Conservation (phyloP, 1,284 basidiomycete genomes). For the Papiliotrema laurentii region DNA sequence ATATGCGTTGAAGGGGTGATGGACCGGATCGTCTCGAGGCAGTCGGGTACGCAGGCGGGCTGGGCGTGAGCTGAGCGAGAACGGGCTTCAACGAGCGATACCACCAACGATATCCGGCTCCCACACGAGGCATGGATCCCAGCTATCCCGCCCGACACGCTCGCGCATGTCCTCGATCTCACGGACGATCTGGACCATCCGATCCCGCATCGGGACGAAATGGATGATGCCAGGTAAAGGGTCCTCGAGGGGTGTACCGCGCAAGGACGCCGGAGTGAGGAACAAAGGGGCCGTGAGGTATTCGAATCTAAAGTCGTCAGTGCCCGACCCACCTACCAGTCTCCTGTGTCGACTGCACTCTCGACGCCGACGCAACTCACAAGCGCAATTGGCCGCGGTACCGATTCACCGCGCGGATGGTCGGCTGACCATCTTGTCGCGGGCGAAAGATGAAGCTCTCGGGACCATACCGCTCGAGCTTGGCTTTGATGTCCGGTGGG, state of each 20-base stretch:
- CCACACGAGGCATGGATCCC: conserved; percentile 32
- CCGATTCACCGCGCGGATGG: conserved; percentile 35
- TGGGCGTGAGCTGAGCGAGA: conserved; percentile 1
- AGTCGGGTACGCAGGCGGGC: conserved; percentile 19
- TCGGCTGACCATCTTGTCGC: conserved; percentile 31
- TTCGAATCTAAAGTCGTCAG: conserved; percentile 17
- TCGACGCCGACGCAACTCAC: conserved; percentile 14
- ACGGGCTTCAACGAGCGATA: not conserved
- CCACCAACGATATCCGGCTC: conserved; percentile 37
- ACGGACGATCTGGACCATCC: conserved; percentile 13
- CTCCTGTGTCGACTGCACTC: not conserved
- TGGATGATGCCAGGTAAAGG: conserved; percentile 28
- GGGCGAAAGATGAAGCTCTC: conserved; percentile 38
- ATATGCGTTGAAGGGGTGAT: conserved; percentile 26
- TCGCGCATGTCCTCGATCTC: conserved; percentile 18
- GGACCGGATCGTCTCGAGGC: conserved; percentile 15
- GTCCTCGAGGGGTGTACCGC: conserved; percentile 10
- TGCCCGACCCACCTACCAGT: not conserved
- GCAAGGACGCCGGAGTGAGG: conserved; percentile 20
- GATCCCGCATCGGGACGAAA: conserved; percentile 28
- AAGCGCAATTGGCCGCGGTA: conserved; percentile 32
- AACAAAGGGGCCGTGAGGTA: conserved; percentile 29
- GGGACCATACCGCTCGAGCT: conserved; percentile 25
- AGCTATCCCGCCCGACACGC: conserved; percentile 1
- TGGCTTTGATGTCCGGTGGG: conserved; percentile 17